These are phyloP conservation scores for Viola odorata DNA, from an alignment of 345 rosid species.

Conservation along the genomic window DNA sequence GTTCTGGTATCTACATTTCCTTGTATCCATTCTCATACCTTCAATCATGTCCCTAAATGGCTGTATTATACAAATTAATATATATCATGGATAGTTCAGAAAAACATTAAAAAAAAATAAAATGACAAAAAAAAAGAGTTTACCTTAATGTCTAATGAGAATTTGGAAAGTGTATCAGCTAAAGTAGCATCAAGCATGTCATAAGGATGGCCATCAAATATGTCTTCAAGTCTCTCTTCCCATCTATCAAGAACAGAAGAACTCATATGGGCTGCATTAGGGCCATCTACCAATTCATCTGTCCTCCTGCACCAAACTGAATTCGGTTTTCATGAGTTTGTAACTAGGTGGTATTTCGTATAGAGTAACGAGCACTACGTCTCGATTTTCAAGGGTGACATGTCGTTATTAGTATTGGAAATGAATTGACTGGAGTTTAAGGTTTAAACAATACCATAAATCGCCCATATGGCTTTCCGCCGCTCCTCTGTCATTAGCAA, in stretches of 20 bases:
- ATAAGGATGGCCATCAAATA: constrained; percentile 48
- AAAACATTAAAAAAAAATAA: no score
- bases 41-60: constrained; percentile 62
- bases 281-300: constrained; percentile 57
- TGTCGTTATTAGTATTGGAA: no score
- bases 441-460: constrained; percentile 34
- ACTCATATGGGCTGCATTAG: constrained; percentile 37
- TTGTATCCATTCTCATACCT: constrained; percentile 60
- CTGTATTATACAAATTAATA: constrained; percentile 13
- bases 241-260: constrained; percentile 41
- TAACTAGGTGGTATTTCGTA: no score
- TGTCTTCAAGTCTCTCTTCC: constrained; percentile 56
- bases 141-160: constrained; percentile 50
- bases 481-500: constrained; percentile 54
- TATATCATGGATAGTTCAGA: not conserved
- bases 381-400: no score
- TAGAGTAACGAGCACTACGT: no score
- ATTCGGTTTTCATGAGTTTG: not conserved
- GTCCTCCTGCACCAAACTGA: constrained; percentile 67
- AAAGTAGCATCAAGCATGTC: constrained; percentile 63
- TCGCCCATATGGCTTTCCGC: constrained; percentile 64
- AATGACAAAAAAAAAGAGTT: not conserved
- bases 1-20: constrained; percentile 36
- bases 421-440: no score
- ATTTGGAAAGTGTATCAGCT: constrained; percentile 41